Evolutionary conservation across 2,329 filamentous ascomycete species (phyloP).

Genomic region (Mollisiaceae sp.): DNA sequence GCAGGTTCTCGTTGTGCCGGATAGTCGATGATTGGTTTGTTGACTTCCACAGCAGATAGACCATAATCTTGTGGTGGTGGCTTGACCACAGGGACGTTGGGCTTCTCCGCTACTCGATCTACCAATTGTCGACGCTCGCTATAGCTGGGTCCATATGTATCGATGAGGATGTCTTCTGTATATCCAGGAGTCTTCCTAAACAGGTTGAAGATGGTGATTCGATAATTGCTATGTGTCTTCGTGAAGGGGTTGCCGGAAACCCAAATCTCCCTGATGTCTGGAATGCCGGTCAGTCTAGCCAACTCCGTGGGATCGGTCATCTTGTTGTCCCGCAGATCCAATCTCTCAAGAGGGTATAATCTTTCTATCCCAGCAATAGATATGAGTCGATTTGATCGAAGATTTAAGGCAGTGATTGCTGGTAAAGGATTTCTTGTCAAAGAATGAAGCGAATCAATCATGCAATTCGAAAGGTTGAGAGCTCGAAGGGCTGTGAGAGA

Average conservation of each 20-base stretch:
- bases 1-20: conserved; percentile 54
- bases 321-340: conserved; percentile 90
- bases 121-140: conserved; percentile 83
- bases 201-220: conserved; percentile 92
- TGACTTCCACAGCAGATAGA: conserved; percentile 66
- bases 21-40: conserved; percentile 68
- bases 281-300: conserved; percentile 86
- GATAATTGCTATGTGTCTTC: conserved; percentile 82
- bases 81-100: conserved; percentile 79
- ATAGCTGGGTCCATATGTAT: conserved; percentile 82
- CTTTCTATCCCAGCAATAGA: conserved; percentile 91
- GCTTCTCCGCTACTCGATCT: conserved; percentile 78
- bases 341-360: conserved; percentile 82
- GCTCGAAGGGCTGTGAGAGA: conserved; percentile 87
- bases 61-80: conserved; percentile 64
- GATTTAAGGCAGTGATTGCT: conserved; percentile 90
- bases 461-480: conserved; percentile 92
- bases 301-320: conserved; percentile 91
- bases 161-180: conserved; percentile 87
- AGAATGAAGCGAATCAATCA: conserved; percentile 94
- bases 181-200: conserved; percentile 91
- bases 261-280: conserved; percentile 91
- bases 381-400: conserved; percentile 84
- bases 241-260: conserved; percentile 91
- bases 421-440: conserved; percentile 85